Percentiles rank a stretch among this genome's conserved stretches.
Conservation (phyloP, 148 eudicot species). For the Rhododendron molle region DNA sequence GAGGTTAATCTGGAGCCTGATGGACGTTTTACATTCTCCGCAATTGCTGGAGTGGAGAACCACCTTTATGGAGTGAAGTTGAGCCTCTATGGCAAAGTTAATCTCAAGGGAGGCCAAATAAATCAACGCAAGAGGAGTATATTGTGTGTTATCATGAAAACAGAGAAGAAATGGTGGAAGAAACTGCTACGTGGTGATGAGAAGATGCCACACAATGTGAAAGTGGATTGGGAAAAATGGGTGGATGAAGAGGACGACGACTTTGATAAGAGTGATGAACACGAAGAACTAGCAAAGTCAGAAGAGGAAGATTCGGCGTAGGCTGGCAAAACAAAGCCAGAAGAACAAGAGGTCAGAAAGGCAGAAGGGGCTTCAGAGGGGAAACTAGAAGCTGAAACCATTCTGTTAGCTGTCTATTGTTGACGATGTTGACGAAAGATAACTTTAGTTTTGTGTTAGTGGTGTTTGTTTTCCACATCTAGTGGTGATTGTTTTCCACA, state of each 20-base stretch:
- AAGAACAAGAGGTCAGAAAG: not conserved
- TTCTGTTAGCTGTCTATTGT: not conserved
- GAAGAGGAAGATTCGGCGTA: not conserved
- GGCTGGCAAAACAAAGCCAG: not conserved
- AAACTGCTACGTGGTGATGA: slow-evolving; percentile 65
- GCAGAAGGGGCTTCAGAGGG: not conserved
- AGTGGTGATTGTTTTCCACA: not conserved
- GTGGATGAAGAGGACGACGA: slow-evolving; percentile 85
- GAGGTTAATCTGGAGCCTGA: slow-evolving; percentile 77
- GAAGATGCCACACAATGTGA: slow-evolving; percentile 77
- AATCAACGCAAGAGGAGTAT: slow-evolving; percentile 8
- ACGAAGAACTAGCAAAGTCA: no score
- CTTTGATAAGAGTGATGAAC: not conserved
- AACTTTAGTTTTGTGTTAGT: not conserved
- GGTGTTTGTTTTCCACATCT: not conserved
- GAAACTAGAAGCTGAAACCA: not conserved
- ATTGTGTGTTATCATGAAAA: slow-evolving; percentile 73
- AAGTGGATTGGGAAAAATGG: slow-evolving; percentile 99
- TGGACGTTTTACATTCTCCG: slow-evolving; percentile 75
- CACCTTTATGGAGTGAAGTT: slow-evolving; percentile 19
- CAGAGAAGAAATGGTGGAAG: slow-evolving; percentile 81
- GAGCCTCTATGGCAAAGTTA: no score
- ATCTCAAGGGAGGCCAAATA: no score
- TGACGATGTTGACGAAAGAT: not conserved
- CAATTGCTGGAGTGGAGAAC: slow-evolving; percentile 58